These are phyloP conservation scores for Canna indica DNA, from an alignment of 176 grass and related monocot genomes.

Conservation along the genomic window DNA sequence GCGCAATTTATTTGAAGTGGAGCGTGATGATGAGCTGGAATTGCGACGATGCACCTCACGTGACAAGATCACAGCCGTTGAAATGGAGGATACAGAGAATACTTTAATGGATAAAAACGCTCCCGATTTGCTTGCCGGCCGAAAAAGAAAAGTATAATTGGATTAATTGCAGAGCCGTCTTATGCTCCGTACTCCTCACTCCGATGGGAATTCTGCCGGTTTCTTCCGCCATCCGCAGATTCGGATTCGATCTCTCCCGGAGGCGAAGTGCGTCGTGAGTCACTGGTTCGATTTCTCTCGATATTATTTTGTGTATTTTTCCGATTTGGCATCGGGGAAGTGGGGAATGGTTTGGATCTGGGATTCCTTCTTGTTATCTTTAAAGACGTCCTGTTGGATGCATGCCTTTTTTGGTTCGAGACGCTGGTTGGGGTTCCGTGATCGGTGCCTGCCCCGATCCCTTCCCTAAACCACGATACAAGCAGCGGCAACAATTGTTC, in stretches of 20 bases:
- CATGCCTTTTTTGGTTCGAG: not conserved
- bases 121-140: not conserved
- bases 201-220: not conserved
- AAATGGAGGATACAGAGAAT: not conserved
- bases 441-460: not conserved
- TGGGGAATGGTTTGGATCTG: not conserved
- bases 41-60: not conserved
- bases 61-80: not conserved
- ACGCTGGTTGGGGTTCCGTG: not conserved
- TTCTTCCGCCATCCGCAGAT: not conserved
- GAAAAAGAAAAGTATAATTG: not conserved
- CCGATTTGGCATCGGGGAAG: not conserved
- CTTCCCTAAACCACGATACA: too few species aligned
- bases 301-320: not conserved
- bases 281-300: not conserved
- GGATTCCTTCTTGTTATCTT: not conserved
- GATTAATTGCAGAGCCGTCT: not conserved
- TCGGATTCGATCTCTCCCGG: not conserved
- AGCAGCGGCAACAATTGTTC: too few species aligned
- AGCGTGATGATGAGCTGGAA: not conserved
- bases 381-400: too few species aligned
- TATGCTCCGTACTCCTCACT: not conserved
- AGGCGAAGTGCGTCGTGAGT: not conserved
- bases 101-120: not conserved
- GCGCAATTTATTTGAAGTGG: not conserved